These are phyloP conservation scores for Magnolia kwangsiensis DNA, from an alignment of 164 flowering plant genomes.

Conservation along the genomic window DNA sequence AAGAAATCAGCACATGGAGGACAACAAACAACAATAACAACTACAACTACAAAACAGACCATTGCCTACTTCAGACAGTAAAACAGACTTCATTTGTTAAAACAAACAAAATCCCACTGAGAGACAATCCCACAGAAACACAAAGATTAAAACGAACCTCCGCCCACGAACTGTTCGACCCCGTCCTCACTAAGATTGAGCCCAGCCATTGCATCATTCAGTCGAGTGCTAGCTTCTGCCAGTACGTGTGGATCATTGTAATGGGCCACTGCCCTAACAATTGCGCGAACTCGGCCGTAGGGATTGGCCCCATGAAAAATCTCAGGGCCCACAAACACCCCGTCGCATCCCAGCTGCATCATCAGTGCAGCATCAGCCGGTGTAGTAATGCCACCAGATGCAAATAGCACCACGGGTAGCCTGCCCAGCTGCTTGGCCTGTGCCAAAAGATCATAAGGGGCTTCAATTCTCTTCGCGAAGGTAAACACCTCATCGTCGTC, in stretches of 20 bases:
- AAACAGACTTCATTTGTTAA: no score
- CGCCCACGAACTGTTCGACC: slow-evolving; percentile 28
- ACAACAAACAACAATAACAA: no score
- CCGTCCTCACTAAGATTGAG: slow-evolving; percentile 26
- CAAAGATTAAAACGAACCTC: no score
- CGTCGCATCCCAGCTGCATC: slow-evolving; percentile 85
- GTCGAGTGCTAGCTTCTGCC: slow-evolving; percentile 40
- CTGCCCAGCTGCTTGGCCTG: slow-evolving; percentile 70
- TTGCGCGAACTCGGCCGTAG: slow-evolving; percentile 35
- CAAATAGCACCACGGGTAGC: slow-evolving; percentile 69
- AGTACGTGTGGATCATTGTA: slow-evolving; percentile 56
- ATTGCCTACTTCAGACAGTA: no score
- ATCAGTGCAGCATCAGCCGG: slow-evolving; percentile 80
- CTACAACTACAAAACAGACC: no score
- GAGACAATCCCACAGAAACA: no score
- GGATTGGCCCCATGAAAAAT: slow-evolving; percentile 49
- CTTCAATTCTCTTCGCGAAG: slow-evolving; percentile 51
- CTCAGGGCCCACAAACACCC: slow-evolving; percentile 55
- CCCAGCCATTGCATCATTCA: slow-evolving; percentile 41
- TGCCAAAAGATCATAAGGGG: slow-evolving; percentile 63
- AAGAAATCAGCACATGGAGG: no score
- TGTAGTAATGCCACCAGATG: slow-evolving; percentile 63
- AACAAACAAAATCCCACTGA: no score
- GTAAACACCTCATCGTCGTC: slow-evolving; percentile 73
- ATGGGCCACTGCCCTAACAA: slow-evolving; percentile 64